Conservation (phyloP, 192 early-diverging fungal species). For the Globomyces pollinis-pini region DNA sequence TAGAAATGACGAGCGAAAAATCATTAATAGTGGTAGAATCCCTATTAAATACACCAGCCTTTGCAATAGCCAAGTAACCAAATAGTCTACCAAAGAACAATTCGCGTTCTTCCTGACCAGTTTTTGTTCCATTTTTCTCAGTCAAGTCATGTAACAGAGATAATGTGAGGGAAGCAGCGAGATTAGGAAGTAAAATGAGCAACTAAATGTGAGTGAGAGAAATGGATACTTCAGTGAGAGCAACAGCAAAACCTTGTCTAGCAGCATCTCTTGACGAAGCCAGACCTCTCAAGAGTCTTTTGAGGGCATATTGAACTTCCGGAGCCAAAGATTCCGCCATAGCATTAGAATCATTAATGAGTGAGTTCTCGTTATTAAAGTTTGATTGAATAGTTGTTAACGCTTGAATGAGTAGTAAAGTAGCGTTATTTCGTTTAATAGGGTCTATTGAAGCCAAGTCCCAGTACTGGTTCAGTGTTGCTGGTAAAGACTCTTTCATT, state of each 20-base stretch:
- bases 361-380: constrained; percentile 31
- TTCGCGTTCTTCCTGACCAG: constrained; percentile 75
- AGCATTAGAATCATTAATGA: background rate
- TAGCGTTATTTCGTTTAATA: constrained; percentile 54
- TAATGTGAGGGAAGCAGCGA: constrained; percentile 55
- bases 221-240: constrained; percentile 69
- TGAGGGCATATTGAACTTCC: constrained; percentile 80
- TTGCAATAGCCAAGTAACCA: constrained; percentile 73
- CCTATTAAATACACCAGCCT: constrained; percentile 67
- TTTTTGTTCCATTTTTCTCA: constrained; percentile 35
- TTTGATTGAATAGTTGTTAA: constrained; percentile 4
- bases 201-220: background rate
- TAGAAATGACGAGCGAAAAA: constrained; percentile 58
- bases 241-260: constrained; percentile 91
- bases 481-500: background rate
- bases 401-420: constrained; percentile 38
- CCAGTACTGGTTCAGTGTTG: constrained; percentile 64
- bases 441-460: constrained; percentile 73
- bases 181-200: constrained; percentile 13
- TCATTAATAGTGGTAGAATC: constrained; percentile 60
- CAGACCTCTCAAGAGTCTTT: constrained; percentile 82
- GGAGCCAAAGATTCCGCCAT: constrained; percentile 12
- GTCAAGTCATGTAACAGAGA: constrained; percentile 64
- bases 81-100: constrained; percentile 88
- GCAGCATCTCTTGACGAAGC: constrained; percentile 79